Evolutionary conservation across 768 basidiomycete species (phyloP), one percentile per base, ranked within the genome.

Genomic region (Pluteus cervinus): DNA sequence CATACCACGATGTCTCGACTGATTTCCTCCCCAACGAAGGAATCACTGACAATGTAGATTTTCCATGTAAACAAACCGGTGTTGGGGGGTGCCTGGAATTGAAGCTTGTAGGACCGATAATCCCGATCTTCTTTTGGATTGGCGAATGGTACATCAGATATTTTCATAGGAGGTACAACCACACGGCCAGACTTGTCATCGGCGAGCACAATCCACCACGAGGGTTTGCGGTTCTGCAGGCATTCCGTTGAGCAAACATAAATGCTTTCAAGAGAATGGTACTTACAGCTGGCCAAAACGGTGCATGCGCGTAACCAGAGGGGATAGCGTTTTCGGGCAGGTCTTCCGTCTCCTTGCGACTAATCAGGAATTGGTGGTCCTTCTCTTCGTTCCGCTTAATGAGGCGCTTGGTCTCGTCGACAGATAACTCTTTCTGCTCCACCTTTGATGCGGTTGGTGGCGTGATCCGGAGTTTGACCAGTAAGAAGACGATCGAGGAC

Each of bases 71-170:
- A 90, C 31, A 85, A 52, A 12, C 90, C 92, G 2, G 80, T 71
- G 33, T 74, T 76, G 16, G 81, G 84, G 5, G 96, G 96, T 3
- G 89, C 92, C 56, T 96, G 93, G 76, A 98, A 97, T 54, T 90
- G 88, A 29, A 96, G 63, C 60, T 88, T 89, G 70, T 90, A 93
- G 12, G 80, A 72, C 39, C 91, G 77, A 56, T 83, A 86, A 52
- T 85, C 75, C 31, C 73, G 65, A 10, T 69, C 67, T 22, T 61
- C 59, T 26, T 62, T 55, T 17, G 65, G 57, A 28, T 63, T 60
- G 26, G 81, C 63, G 28, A 76, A 71, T 1, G 91, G 91, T 10
- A 96, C 73, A 44, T 92, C 89, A 16, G 72, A 69, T 46, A 96
- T 75, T 54, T 79, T 82, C 53, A 82, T 61, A 0, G 93, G 93